Conservation (phyloP, 129 eudicot genomes). For the Saussurea involucrata region DNA sequence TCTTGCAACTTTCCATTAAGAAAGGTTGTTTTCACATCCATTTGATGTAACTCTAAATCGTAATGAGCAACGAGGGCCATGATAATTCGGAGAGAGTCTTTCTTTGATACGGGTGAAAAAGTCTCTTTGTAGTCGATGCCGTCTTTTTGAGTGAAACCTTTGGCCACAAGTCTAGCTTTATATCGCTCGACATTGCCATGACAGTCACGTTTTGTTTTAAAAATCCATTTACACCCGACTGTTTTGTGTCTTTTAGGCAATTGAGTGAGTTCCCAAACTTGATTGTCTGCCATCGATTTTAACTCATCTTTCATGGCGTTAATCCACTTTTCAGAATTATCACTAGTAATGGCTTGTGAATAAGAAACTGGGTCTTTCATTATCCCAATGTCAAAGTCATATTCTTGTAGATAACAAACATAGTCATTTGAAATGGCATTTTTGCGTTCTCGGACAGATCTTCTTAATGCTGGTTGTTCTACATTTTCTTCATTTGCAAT, state of each 20-base stretch:
- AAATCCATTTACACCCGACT: not conserved
- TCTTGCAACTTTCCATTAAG: not conserved
- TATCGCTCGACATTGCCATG: not conserved
- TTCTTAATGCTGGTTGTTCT: not conserved
- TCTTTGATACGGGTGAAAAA: not conserved
- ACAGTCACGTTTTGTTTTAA: not conserved
- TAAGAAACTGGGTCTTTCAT: conserved; percentile 4
- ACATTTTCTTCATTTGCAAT: not conserved
- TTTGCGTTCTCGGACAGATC: not conserved
- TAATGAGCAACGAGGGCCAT: conserved; percentile 1
- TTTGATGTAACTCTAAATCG: not conserved
- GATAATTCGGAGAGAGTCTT: not conserved
- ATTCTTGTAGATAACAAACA: not conserved
- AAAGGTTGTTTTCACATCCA: not conserved
- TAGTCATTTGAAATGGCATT: not conserved
- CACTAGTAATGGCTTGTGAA: not conserved
- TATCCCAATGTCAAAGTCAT: not conserved
- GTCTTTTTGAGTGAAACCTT: not conserved
- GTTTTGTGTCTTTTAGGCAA: not conserved
- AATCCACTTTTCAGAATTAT: not conserved
- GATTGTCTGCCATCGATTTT: not conserved
- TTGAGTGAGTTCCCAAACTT: not conserved
- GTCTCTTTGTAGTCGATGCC: not conserved
- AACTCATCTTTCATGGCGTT: not conserved
- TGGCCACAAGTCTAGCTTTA: conserved; percentile 2